These are phyloP conservation scores for Sordariomycetes sp. DNA, from an alignment of 2,329 filamentous ascomycete species.

Conservation along the genomic window DNA sequence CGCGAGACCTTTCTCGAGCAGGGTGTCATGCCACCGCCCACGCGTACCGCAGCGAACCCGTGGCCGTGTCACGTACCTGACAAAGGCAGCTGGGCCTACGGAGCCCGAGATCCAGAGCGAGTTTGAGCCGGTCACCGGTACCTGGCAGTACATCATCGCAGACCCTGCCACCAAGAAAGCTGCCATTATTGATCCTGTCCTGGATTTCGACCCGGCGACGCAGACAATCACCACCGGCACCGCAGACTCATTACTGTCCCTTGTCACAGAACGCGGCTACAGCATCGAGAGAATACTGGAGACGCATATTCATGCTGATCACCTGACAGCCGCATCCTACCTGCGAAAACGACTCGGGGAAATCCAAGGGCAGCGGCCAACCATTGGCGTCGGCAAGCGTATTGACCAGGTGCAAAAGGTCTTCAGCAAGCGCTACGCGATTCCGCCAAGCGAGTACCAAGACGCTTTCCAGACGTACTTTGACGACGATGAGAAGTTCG, in stretches of 20 bases:
- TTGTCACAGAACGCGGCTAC: constrained; percentile 35
- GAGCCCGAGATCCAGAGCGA: constrained; percentile 27
- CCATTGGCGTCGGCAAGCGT: constrained; percentile 45
- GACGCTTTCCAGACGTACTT: constrained; percentile 43
- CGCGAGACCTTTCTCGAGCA: no score
- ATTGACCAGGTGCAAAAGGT: constrained; percentile 40
- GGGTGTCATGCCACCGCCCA: no score
- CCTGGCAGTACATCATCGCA: constrained; percentile 52
- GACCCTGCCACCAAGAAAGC: constrained; percentile 38
- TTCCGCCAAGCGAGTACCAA: constrained; percentile 30
- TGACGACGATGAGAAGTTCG: constrained; percentile 42
- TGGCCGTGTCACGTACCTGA: neutral
- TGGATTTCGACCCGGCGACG: constrained; percentile 41
- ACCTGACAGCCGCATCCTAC: constrained; percentile 50
- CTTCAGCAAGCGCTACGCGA: constrained; percentile 39
- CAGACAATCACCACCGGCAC: constrained; percentile 34
- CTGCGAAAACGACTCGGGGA: constrained; percentile 35
- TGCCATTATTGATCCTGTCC: constrained; percentile 52
- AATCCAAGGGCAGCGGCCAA: constrained; percentile 23
- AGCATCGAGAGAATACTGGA: constrained; percentile 45
- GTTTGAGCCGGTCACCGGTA: constrained; percentile 33
- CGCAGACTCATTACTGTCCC: constrained; percentile 40
- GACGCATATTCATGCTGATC: constrained; percentile 54
- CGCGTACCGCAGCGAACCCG: neutral
- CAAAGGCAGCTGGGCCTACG: neutral